A percentile compares a stretch with the other conserved stretches of the same genome.
phyloP scores from a whole-genome alignment of 148 eudicot genomes.

The Agrostemma githago region DNA sequence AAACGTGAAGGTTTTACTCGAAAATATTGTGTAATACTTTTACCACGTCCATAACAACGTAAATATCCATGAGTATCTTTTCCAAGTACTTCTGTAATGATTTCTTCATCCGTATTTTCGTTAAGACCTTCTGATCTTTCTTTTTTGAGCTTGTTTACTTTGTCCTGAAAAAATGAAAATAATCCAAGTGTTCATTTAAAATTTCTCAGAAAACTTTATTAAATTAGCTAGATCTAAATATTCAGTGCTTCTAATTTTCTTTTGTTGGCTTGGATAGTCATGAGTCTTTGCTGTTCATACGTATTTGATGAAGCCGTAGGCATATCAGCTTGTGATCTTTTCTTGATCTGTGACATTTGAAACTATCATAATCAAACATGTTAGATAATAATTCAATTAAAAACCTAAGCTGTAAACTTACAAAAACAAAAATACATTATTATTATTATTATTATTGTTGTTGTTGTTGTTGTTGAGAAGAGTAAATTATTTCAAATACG shows the following conservation, averaged over 20 bases:
- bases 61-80: constrained; percentile 16
- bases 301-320: not conserved
- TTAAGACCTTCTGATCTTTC: constrained; percentile 9
- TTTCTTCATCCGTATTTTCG: constrained; percentile 5
- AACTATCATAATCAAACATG: not conserved
- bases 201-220: not conserved
- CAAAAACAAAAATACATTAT: too few relatives aligned
- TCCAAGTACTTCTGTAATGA: constrained; percentile 5
- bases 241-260: too few relatives aligned
- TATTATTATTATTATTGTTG: too few relatives aligned
- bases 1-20: not conserved
- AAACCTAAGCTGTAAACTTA: not conserved
- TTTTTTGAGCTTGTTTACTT: constrained; percentile 6
- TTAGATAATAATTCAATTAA: not conserved
- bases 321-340: not conserved
- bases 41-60: constrained; percentile 12
- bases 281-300: too few relatives aligned
- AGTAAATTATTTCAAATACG: too few relatives aligned
- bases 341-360: not conserved
- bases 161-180: not conserved
- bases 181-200: too few relatives aligned
- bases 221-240: not conserved
- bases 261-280: too few relatives aligned
- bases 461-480: too few relatives aligned
- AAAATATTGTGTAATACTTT: not conserved